Base-by-base conservation (phyloP, 179 eudicot species). In the Beta corolliflora region DNA sequence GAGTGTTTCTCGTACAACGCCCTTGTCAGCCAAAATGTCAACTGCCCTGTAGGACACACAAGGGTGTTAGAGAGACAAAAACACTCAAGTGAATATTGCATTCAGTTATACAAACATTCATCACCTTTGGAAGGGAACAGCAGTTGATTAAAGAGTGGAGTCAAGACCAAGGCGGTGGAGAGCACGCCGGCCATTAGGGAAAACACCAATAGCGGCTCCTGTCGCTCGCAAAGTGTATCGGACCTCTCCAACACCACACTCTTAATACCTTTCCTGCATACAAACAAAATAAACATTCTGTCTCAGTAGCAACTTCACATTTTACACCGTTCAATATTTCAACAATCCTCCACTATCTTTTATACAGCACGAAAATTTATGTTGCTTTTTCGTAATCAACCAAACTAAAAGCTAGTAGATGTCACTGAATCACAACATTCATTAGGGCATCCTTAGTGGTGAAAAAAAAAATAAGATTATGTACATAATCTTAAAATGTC, bases 151-250 rank as follows among this genome's bases (percentile, higher is more conserved):
- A 83, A 83, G 83, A 41, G 44, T 15, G 72, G 83, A 79, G 52
- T 75, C 78, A 11, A 84, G 48, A 21, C 87, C 84, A 50, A 84
- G 84, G 12, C 81, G 84, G 23, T 78, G 69, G 11, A 84, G 84
- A 14, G 84, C 87, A 68, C 84, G 87, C 87, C 87, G 81, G 10
- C 84, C 87, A 68, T 84, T 84, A 46, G 84, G 44, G 23, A 80
- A 77, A 16, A 84, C 71, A 31, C 79, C 81, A 53, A 84, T 73
- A 54, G 79, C 84, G 5, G 81, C 84, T 73, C 87, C 87, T 5
- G 79, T 78, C 46, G 48, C 76, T 77, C 73, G 69, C 50, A 78
- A n/a, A n/a, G 19, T 41, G 67, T 65, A 60, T 81, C 76, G 0
- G 84, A 77, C 53, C 76, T 81, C 76, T 84, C 86, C 44, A 84